These are phyloP conservation scores for Alternaria arbusti DNA, from an alignment of 2,329 filamentous ascomycete genomes.

Conservation along the genomic window DNA sequence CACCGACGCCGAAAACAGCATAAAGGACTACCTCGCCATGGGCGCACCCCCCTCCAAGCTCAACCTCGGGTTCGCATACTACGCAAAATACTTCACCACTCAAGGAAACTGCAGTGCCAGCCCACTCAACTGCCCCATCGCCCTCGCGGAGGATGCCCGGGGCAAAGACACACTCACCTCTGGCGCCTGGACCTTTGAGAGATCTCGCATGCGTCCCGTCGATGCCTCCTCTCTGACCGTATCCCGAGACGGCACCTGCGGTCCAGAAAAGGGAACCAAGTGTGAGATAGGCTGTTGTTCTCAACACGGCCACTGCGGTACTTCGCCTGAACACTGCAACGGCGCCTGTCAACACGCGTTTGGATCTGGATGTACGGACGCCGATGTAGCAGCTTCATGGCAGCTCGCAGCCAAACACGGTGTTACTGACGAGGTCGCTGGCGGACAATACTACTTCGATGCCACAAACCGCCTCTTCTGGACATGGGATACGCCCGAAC, in stretches of 20 bases:
- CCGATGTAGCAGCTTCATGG: slow-evolving; percentile 64
- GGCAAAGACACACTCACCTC: slow-evolving; percentile 66
- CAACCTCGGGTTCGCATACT: slow-evolving; percentile 72
- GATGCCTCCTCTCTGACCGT: slow-evolving; percentile 17
- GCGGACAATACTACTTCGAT: slow-evolving; percentile 75
- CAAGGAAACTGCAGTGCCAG: slow-evolving; percentile 53
- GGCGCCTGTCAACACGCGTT: slow-evolving; percentile 43
- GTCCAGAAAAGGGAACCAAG: slow-evolving; percentile 34
- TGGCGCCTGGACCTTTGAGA: slow-evolving; percentile 61
- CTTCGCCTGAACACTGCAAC: slow-evolving; percentile 33
- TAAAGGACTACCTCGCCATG: slow-evolving; percentile 65
- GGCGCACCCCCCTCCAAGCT: slow-evolving; percentile 64
- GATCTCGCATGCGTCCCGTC: slow-evolving; percentile 31
- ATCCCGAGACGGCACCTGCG: slow-evolving; percentile 40
- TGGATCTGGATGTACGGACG: slow-evolving; percentile 52
- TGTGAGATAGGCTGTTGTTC: slow-evolving; percentile 41
- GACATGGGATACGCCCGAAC: slow-evolving; percentile 72
- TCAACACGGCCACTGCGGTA: slow-evolving; percentile 44
- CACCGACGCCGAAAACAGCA: slow-evolving; percentile 58
- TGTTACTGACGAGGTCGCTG: slow-evolving; percentile 62
- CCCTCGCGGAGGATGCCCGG: slow-evolving; percentile 64
- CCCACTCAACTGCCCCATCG: slow-evolving; percentile 66
- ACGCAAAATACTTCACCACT: slow-evolving; percentile 70
- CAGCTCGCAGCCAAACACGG: slow-evolving; percentile 60
- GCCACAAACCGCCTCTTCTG: slow-evolving; percentile 66